Base-by-base conservation (phyloP, 352 stramenopile species). In the Lagenidium sp. region DNA sequence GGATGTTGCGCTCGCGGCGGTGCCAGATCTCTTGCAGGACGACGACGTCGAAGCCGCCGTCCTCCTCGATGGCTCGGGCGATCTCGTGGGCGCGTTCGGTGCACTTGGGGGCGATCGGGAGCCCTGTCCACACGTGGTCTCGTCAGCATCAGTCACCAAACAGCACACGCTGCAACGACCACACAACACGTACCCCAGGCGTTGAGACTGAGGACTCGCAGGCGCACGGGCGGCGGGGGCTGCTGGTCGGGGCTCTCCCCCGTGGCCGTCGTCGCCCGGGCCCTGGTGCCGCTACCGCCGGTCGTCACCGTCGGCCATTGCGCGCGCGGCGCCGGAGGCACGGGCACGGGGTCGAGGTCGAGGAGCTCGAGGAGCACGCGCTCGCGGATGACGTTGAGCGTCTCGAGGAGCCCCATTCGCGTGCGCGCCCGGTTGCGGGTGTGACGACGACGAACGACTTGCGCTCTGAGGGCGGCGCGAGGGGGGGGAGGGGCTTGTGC, bases 21-120 rank as follows among this genome's bases (percentile, higher is more conserved):
- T 90, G 78, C 78, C 78, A 90, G 29, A 90, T 82, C 50, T 90
- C 78, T 44, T 90, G 78, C 41, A 90, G 52, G 40, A 85, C 72
- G n/a, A 90, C 74, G n/a, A 90, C 57, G 25, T 90, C 78, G 30
- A 68, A 85, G 46, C 62, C 61, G 15, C 41, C 60, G 7, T 77
- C 63, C n/a, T n/a, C n/a, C n/a, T n/a, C n/a, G 36, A 90, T 78
- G 25, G 75, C 75, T n/a, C 55, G 70, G 18, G 71, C 78, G 50
- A 90, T 85, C 41, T 84, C 62, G 0, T 52, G 32, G 1, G 72
- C 78, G 13, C 78, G 74, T 49, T 90, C 72, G 0, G 65, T 82
- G 24, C 67, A 80, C 36, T 85, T 69, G 6, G 78, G 78, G 20
- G 78, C 70, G 4, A 86, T 66, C 0, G 78, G 78, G 4, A 90